Base-by-base conservation (phyloP, 345 rosid genomes). In the Camelina laxa region DNA sequence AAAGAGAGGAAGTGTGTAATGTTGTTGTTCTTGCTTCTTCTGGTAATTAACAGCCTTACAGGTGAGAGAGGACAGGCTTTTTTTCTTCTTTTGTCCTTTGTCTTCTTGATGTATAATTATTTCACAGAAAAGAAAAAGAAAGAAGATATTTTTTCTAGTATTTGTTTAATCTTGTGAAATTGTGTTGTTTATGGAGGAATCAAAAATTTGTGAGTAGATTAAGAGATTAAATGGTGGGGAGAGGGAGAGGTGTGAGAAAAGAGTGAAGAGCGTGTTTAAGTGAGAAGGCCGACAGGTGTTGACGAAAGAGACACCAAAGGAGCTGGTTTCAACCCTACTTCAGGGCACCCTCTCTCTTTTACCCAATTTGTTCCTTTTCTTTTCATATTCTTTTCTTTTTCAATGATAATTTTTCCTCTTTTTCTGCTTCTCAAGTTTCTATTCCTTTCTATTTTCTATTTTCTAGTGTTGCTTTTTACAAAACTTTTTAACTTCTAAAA, bases 251-350 rank as follows among this genome's bases (percentile, higher is more conserved):
- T 50, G 74, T 68, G 54, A 53, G 64, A 69, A 17, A 58, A 69
- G 80, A 45, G 80, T 71, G 57, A 75, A 58, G 67, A 75, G 72
- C 78, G 73, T 77, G 80, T 77, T 72, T 71, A 42, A 72, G 69
- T 71, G 80, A 50, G 44, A 72, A 77, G 72, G 57, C 30, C 45
- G 80, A 77, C 76, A 71, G 38, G 76, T 77, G 80, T 71, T 57
- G 67, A 19, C 2, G 76, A 70, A 20, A 48, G 76, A 77, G 77
- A 77, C 80, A 24, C 31, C 65, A 70, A 36, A 70, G 75, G 71
- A 70, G 11, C 50, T 11, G 30, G 21, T 19, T 36, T 19, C 49
- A 47, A 65, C 73, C 80, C 80, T 77, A 71, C 72, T 77, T 65
- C 68, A 20, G 15, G 68, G 30, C 30, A 27, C 30, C 30, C 30